Conservation (phyloP, 2,329 filamentous ascomycete species). For the Botrytis paeoniae region DNA sequence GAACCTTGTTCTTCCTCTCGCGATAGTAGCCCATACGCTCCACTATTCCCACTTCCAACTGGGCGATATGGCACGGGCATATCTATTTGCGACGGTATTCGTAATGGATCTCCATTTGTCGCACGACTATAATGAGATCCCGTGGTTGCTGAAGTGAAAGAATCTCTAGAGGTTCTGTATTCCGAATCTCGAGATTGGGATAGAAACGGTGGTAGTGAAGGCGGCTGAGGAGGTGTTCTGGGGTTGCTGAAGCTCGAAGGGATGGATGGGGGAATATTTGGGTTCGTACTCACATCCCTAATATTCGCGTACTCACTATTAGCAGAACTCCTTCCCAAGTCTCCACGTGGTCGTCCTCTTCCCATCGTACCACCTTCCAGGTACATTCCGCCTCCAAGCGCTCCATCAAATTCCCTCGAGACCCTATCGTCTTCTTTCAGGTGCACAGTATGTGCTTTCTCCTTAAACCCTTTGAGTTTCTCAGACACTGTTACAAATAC, state of each 20-base stretch:
- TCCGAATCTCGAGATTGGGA: background rate
- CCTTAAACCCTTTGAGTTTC: background rate
- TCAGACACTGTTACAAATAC: background rate
- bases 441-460: background rate
- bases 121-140: conserved; percentile 3
- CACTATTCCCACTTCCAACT: background rate
- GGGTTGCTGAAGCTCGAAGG: background rate
- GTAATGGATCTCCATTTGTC: background rate
- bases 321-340: too few relatives aligned
- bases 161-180: background rate
- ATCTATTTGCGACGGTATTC: background rate
- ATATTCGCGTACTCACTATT: background rate
- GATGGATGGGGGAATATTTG: background rate
- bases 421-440: background rate
- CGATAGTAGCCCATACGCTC: background rate
- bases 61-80: background rate
- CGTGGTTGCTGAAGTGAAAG: background rate
- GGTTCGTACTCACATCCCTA: background rate
- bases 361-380: conserved; percentile 1
- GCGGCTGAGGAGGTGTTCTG: background rate
- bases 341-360: background rate
- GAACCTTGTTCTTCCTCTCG: background rate
- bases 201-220: background rate
- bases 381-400: conserved; percentile 1
- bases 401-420: conserved; percentile 3